phyloP scores from a whole-genome alignment of 192 early-diverging fungal species.

The Chytriomyces hyalinus region DNA sequence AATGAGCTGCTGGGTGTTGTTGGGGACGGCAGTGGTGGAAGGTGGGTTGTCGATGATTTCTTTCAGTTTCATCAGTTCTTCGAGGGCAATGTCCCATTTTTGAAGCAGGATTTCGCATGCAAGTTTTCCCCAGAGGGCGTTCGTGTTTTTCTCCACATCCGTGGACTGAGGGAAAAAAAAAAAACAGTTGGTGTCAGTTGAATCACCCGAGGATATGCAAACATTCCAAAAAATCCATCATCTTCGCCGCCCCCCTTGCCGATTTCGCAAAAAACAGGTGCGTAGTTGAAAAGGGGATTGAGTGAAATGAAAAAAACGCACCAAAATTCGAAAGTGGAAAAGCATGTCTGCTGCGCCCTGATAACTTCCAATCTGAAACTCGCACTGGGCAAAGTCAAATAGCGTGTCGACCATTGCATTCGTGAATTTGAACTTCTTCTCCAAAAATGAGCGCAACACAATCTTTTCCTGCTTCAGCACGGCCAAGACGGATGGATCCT shows the following conservation, averaged over 20 bases:
- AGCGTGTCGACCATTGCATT: slow-evolving; percentile 85
- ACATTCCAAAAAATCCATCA: too few species aligned
- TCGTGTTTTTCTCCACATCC: slow-evolving; percentile 80
- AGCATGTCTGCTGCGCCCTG: slow-evolving; percentile 89
- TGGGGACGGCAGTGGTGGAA: slow-evolving; percentile 63
- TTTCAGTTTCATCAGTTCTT: slow-evolving; percentile 85
- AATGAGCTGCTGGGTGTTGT: slow-evolving; percentile 71
- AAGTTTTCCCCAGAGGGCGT: slow-evolving; percentile 96
- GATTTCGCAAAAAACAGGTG: neutral
- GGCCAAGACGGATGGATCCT: slow-evolving; percentile 82
- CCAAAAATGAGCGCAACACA: slow-evolving; percentile 86
- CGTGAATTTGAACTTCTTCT: slow-evolving; percentile 84
- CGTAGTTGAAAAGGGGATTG: slow-evolving; percentile 20
- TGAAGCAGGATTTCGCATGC: slow-evolving; percentile 90
- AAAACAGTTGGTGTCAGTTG: too few species aligned
- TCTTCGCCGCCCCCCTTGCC: too few species aligned
- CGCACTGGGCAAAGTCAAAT: slow-evolving; percentile 88
- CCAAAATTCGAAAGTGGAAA: slow-evolving; percentile 93
- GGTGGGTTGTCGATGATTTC: slow-evolving; percentile 86
- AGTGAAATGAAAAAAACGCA: slow-evolving; percentile 46
- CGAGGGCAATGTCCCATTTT: slow-evolving; percentile 93
- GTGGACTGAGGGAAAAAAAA: slow-evolving; percentile 65
- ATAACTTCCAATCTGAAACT: slow-evolving; percentile 94
- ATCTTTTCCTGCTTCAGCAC: slow-evolving; percentile 93
- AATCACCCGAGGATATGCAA: too few species aligned